These are phyloP conservation scores for Cruciata laevipes DNA, from an alignment of 257 asterid species.

Conservation along the genomic window DNA sequence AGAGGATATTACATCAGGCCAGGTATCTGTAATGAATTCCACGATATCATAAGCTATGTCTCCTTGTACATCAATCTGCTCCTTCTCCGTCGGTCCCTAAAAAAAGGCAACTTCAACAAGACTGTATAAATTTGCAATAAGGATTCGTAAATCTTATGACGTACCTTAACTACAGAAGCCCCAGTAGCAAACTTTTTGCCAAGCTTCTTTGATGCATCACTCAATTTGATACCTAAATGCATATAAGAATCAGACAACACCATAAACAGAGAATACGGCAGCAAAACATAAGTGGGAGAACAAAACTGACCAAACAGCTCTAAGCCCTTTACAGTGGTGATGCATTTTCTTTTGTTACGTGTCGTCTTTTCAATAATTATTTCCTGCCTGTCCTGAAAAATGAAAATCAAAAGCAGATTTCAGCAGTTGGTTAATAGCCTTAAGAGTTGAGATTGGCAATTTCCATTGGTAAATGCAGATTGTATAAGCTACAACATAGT, in stretches of 20 bases:
- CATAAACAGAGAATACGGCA: conserved; percentile 9
- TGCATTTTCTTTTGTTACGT: conserved; percentile 89
- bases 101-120: conserved; percentile 13
- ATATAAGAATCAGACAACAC: conserved; percentile 11
- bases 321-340: conserved; percentile 92
- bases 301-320: conserved; percentile 71
- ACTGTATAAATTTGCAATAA: neutral
- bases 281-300: conserved; percentile 10
- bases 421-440: neutral
- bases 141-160: conserved; percentile 15
- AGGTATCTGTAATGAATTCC: conserved; percentile 89
- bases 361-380: conserved; percentile 88
- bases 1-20: conserved; percentile 72
- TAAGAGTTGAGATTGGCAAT: neutral
- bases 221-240: conserved; percentile 70
- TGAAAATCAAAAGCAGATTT: conserved; percentile 12
- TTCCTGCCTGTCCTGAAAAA: conserved; percentile 79
- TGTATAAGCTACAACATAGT: neutral
- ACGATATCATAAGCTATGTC: conserved; percentile 92
- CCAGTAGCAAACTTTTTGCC: conserved; percentile 98
- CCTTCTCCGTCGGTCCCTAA: conserved; percentile 98
- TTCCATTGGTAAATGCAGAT: neutral
- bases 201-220: conserved; percentile 96
- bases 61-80: conserved; percentile 98
- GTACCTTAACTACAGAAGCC: conserved; percentile 93